These are phyloP conservation scores for Fonsecaea erecta DNA, from an alignment of 2,329 filamentous ascomycete genomes.

Conservation along the genomic window DNA sequence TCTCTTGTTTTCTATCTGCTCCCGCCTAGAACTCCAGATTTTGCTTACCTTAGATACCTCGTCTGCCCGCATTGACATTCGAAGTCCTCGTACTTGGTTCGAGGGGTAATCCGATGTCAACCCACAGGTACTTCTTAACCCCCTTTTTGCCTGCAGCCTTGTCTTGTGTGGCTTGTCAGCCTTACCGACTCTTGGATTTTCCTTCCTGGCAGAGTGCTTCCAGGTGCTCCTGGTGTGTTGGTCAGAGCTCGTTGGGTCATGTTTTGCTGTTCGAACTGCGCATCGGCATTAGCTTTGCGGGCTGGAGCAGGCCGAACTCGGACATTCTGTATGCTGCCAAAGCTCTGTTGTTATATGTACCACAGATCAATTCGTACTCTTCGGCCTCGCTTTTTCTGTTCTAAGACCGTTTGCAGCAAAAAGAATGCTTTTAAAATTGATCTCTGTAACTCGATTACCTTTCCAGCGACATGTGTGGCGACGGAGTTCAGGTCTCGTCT, in stretches of 20 bases:
- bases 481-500: background rate
- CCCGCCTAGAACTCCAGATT: background rate
- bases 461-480: background rate
- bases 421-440: too few species aligned
- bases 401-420: too few species aligned
- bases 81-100: background rate
- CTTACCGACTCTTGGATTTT: background rate
- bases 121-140: background rate
- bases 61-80: background rate
- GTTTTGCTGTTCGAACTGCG: background rate
- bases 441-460: background rate
- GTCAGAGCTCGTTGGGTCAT: background rate
- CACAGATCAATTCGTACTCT: background rate
- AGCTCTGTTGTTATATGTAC: background rate
- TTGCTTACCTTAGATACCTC: background rate
- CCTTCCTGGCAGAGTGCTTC: background rate
- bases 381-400: background rate
- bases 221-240: background rate
- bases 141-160: slow-evolving; percentile 2
- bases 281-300: background rate
- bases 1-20: background rate
- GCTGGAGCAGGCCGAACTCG: too few species aligned
- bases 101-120: background rate
- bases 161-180: background rate
- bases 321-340: background rate